Base-by-base conservation (phyloP, 148 eudicot species). In the Vaccinium corymbosum region DNA sequence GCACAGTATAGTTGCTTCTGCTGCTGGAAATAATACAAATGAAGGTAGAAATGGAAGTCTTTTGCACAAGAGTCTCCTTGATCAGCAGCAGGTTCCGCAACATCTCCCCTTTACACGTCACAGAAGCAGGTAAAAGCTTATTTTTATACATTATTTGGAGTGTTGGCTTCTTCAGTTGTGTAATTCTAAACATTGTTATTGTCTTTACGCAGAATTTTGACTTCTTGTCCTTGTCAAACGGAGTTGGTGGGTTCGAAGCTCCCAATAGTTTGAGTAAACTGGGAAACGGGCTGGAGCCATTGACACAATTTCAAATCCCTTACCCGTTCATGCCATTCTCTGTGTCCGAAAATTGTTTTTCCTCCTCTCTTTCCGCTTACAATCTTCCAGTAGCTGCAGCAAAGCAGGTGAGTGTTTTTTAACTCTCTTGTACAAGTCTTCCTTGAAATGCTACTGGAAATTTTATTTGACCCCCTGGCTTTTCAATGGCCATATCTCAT, bases 211-310 rank as follows among this genome's bases (percentile, higher is more conserved):
- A 94, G 97, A 83, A 86, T 83, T 85, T 78, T 64, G 89, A 89
- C 88, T 91, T 91, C 84, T 84, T 91, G 50, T 88, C 95, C 35
- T 76, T 92, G 82, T 89, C 89, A 55, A 76, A 85, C 61, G 83
- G 91, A 86, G 83, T 55, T 83, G 83, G 79, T 35, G 90, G 76
- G 46, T 22, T 86, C 83, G 88, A 84, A 79, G 77, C 81, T 79
- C 79, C 81, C 32, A 53, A 62, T 59, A 72, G 82, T 75, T 81
- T 22, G 35, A 64, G 78, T 83, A 86, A 80, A 77, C 16, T 35
- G 22, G 87, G 85, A 80, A 71, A 62, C 11, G n/a, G 78, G 79
- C 20, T 79, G 77, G 89, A 86, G n/a, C 70, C 77, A 20, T 81
- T 32, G 48, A 81, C 83, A 73, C 85, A 35, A 48, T 72, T 84